phyloP scores from a whole-genome alignment of 2,329 filamentous ascomycete genomes.

The Thyridium curvatum region DNA sequence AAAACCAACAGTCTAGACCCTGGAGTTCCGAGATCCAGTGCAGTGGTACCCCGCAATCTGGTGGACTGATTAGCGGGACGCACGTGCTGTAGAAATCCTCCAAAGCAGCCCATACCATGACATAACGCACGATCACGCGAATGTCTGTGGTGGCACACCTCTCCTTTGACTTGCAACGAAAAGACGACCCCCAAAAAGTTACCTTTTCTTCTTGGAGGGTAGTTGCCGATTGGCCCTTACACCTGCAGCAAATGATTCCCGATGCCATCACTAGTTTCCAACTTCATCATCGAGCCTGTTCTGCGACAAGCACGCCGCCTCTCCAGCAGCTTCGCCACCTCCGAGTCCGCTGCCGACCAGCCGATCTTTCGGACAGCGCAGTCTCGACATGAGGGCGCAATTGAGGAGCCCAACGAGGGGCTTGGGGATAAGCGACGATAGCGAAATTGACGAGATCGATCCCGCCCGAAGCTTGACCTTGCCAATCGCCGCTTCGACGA shows the following conservation, averaged over 20 bases:
- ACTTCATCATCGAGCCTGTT: constrained; percentile 61
- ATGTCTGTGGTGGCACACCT: neutral
- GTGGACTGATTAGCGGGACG: too few relatives aligned
- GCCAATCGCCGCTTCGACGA: too few relatives aligned
- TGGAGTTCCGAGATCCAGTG: too few relatives aligned
- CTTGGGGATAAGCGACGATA: too few relatives aligned
- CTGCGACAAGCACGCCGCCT: constrained; percentile 60
- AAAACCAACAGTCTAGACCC: too few relatives aligned
- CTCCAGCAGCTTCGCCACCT: constrained; percentile 31
- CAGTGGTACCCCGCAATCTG: too few relatives aligned
- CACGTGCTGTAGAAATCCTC: neutral
- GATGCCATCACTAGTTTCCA: constrained; percentile 59
- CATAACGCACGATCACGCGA: neutral
- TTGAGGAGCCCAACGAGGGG: constrained; percentile 12
- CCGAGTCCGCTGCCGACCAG: constrained; percentile 24
- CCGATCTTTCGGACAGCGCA: constrained; percentile 13
- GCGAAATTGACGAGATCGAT: too few relatives aligned
- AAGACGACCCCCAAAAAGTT: too few relatives aligned
- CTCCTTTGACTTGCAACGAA: neutral
- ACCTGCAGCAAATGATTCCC: constrained; percentile 2
- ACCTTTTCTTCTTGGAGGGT: too few relatives aligned
- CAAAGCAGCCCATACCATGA: neutral
- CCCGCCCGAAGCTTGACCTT: too few relatives aligned
- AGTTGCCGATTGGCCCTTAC: too few relatives aligned
- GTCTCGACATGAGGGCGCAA: constrained; percentile 10